phyloP scores from a whole-genome alignment of 2,329 filamentous ascomycete species.

The Sporothrix dimorphospora region DNA sequence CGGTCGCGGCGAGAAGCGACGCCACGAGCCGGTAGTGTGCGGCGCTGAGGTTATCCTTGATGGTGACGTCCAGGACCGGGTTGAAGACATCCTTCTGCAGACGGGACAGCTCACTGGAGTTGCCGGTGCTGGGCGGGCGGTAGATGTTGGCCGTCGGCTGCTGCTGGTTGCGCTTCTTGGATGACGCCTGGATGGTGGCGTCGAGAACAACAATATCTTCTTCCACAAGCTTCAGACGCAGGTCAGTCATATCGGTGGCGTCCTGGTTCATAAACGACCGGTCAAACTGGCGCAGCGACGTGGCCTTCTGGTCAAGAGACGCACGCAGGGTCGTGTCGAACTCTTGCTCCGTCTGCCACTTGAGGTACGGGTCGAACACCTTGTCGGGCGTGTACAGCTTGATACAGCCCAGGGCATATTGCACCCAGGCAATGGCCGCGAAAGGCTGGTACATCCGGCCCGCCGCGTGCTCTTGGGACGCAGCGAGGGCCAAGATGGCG shows the following conservation, averaged over 20 bases:
- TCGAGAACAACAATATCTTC: conserved; percentile 54
- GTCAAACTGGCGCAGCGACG: conserved; percentile 68
- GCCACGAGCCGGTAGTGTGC: conserved; percentile 44
- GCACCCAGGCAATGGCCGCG: conserved; percentile 69
- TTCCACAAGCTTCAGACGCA: conserved; percentile 66
- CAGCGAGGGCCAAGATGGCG: conserved; percentile 50
- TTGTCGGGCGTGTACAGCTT: conserved; percentile 84
- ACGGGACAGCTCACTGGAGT: conserved; percentile 50
- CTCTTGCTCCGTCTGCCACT: conserved; percentile 66
- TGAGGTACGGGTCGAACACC: conserved; percentile 77
- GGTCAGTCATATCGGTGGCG: conserved; percentile 55
- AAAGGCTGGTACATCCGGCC: conserved; percentile 37
- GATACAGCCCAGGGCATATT: conserved; percentile 74
- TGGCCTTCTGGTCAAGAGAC: conserved; percentile 59
- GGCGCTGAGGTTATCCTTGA: conserved; percentile 51
- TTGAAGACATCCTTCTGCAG: conserved; percentile 87
- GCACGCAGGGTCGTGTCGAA: conserved; percentile 59
- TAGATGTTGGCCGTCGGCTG: conserved; percentile 28
- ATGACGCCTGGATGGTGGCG: neutral
- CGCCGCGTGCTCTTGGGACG: conserved; percentile 38
- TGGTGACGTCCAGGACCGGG: conserved; percentile 69
- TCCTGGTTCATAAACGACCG: conserved; percentile 66
- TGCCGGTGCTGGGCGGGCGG: conserved; percentile 30
- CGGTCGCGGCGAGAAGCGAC: conserved; percentile 33
- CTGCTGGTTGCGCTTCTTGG: conserved; percentile 20